Evolutionary conservation across 495 filamentous ascomycete species (phyloP).

Genomic region (Xanthoparmelia taractica): DNA sequence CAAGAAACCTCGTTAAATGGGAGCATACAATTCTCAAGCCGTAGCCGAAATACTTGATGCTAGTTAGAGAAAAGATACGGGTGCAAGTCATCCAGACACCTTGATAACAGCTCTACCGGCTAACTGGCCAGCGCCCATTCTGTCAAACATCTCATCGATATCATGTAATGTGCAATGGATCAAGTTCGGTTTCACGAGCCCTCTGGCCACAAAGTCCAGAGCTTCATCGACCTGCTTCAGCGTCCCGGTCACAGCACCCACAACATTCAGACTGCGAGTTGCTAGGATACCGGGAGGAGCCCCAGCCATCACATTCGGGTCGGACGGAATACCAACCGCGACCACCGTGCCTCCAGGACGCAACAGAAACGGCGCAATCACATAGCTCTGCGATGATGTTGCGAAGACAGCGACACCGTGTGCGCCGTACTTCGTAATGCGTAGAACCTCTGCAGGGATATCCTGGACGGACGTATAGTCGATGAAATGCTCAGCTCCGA

Average conservation of each 20-base stretch:
- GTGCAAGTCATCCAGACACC: not conserved
- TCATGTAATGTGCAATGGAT: constrained; percentile 4
- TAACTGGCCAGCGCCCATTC: not conserved
- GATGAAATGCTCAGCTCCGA: constrained; percentile 5
- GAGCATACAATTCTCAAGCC: too few species aligned
- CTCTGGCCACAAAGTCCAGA: constrained; percentile 16
- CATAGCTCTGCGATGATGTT: not conserved
- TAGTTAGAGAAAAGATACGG: too few species aligned
- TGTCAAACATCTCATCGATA: not conserved
- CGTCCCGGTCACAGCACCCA: constrained; percentile 12
- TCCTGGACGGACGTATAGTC: not conserved
- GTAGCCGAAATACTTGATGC: too few species aligned
- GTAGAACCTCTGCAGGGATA: not conserved
- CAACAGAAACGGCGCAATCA: not conserved
- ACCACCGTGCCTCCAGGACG: constrained; percentile 8
- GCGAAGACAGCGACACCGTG: constrained; percentile 5
- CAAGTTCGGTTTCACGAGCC: not conserved
- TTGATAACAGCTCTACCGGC: constrained; percentile 2
- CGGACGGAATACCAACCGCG: constrained; percentile 6
- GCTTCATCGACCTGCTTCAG: constrained; percentile 21
- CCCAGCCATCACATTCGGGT: constrained; percentile 1
- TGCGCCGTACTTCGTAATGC: constrained; percentile 3
- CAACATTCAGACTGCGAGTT: constrained; percentile 8
- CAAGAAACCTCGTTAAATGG: too few species aligned
- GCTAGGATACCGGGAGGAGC: not conserved